Base-by-base conservation (phyloP, 768 basidiomycete species). In the Psilocybe sp. region DNA sequence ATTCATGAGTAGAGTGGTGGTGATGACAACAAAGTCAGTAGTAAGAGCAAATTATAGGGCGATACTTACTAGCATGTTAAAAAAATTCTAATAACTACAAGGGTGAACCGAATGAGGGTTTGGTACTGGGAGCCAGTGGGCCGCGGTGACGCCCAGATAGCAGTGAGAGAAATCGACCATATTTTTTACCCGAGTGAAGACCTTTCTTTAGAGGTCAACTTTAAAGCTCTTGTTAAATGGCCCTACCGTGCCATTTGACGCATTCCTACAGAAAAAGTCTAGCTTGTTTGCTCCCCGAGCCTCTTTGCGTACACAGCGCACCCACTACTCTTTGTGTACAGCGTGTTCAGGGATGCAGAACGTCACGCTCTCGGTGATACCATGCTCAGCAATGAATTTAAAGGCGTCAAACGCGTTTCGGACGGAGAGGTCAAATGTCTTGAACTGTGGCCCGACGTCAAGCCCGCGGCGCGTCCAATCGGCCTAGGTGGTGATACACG, bases 401-500 rank as follows among this genome's bases (percentile, higher is more conserved):
- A n/a, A 98, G 63, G 80, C 79, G 63, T 96, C 92, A 64, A 98
- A 93, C 66, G 92, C 89, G 56, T 93, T 87, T 69, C 98, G 96
- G 14, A 99, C 82, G 1, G 69, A 64, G 38, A 85, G 77, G 62
- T 98, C 96, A 39, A 98, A 83, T 40, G 92, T 89, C 51, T 94
- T 90, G 61, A 97, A 98, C 82, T 91, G 84, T 45, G 95, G 96
- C 1, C 96, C 96, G 63, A 96, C 84, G 76, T 97, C 98, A 56
- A 89, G 71, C 1, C 89, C 92, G 15, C 94, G 81, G 41, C 95
- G 83, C 65, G 87, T 89, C 92, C 91, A 98, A 71, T 98, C 94
- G 7, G 89, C 87, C 56, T 98, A 93, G 6, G 90, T 85, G 11
- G 84, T 90, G 58, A 90, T n/a, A n/a, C n/a, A n/a, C n/a, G n/a